Base-by-base conservation (phyloP, 2,329 filamentous ascomycete species). In the Byssothecium circinans region DNA sequence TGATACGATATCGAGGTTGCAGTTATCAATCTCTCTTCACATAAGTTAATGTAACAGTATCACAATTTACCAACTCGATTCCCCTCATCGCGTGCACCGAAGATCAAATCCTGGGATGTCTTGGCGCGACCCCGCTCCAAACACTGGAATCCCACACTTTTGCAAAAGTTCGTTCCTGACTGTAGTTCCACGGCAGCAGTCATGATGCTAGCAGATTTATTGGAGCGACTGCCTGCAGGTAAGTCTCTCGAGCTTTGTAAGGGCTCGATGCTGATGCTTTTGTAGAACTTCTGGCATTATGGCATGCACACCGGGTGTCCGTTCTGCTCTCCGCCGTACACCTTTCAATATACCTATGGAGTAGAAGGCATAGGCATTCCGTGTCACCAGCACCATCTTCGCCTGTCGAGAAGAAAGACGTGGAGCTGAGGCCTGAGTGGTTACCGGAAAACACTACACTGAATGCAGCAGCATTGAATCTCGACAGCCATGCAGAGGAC, bases 301-400 rank as follows among this genome's bases (percentile, higher is more conserved):
- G 70, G 70, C 70, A 71, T 53, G 49, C 60, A 2, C 61, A 70
- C 47, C 63, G 70, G 38, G 51, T 68, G 30, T 57, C 64, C 8
- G 49, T 72, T 41, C 52, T 72, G 15, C 54, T 70, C 20, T 64
- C 63, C 29, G 62, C n/a, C n/a, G n/a, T n/a, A n/a, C n/a, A n/a
- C n/a, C n/a, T n/a, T n/a, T 25, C 10, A 3, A 49, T 60, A 22
- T 61, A 64, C 42, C 50, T 63, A 12, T 65, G 64, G 39, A 49
- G 55, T 36, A 58, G 54, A 18, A 54, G 67, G 30, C 52, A 60
- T 32, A 71, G 65, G 39, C 33, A 65, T 7, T 64, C 65, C 2
- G 42, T 46, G 7, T 68, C 69, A 12, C 64, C 68, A 2, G 44
- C 57, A 8, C 64, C 68, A 20, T 60, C 58, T 1, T 69, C 68